Conservation (phyloP, 768 basidiomycete genomes). For the Paxillus involutus region DNA sequence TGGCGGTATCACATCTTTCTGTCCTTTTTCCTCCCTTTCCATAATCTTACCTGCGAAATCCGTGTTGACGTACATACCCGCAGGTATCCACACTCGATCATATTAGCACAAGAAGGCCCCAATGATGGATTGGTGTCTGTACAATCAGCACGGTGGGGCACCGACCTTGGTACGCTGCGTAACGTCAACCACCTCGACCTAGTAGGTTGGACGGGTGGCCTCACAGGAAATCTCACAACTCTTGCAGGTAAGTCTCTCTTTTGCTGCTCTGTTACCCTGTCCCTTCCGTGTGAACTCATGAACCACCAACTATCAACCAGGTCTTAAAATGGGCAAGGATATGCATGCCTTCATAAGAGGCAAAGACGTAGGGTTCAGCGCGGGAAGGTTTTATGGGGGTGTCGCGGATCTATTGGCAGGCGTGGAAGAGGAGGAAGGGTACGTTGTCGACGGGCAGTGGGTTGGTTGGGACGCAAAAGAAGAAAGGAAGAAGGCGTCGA, state of each 20-base stretch:
- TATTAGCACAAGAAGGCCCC: conserved; percentile 83
- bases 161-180: conserved; percentile 88
- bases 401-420: conserved; percentile 77
- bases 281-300: not conserved
- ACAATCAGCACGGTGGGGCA: conserved; percentile 89
- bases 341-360: conserved; percentile 90
- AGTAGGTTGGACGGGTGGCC: conserved; percentile 78
- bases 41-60: not conserved
- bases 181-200: conserved; percentile 91
- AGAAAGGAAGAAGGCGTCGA: conserved; percentile 10
- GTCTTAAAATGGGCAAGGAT: conserved; percentile 72
- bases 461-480: conserved; percentile 17
- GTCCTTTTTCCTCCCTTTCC: not conserved
- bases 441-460: conserved; percentile 23
- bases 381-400: conserved; percentile 88
- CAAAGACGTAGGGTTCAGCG: conserved; percentile 87
- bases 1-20: not conserved
- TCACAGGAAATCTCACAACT: conserved; percentile 26
- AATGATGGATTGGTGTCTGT: conserved; percentile 95
- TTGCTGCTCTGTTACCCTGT: not conserved
- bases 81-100: conserved; percentile 74
- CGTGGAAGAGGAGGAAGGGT: conserved; percentile 63
- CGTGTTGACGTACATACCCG: not conserved
- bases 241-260: conserved; percentile 14
- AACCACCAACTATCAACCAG: conserved; percentile 1